These are phyloP conservation scores for Hapsidospora chrysogenum DNA, from an alignment of 495 filamentous ascomycete genomes.

Conservation along the genomic window DNA sequence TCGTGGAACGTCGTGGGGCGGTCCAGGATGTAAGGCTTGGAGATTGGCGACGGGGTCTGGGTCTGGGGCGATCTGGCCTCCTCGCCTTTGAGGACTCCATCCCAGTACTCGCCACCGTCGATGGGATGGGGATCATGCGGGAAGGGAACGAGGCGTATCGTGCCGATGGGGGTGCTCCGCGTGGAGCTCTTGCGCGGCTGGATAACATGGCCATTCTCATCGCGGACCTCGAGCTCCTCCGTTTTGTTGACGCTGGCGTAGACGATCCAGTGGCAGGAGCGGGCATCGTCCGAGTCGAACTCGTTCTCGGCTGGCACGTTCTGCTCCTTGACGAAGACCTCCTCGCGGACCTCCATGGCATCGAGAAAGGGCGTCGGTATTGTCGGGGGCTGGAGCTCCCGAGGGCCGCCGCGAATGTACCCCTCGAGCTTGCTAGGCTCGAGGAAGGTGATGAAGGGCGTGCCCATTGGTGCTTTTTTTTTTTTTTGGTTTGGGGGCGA, in stretches of 20 bases:
- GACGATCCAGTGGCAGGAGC: conserved; percentile 68
- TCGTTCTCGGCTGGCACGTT: conserved; percentile 48
- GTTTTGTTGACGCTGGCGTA: conserved; percentile 39
- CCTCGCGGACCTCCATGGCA: conserved; percentile 59
- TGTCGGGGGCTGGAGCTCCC: conserved; percentile 23
- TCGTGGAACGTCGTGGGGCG: conserved; percentile 30
- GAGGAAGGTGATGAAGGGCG: conserved; percentile 31
- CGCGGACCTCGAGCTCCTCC: conserved; percentile 14
- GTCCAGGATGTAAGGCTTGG: conserved; percentile 17
- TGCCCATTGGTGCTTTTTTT: too few relatives aligned
- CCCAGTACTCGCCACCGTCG: conserved; percentile 22
- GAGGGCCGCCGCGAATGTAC: conserved; percentile 24
- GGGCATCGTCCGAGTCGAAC: conserved; percentile 60
- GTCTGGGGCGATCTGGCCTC: conserved; percentile 7
- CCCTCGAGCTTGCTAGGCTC: conserved; percentile 24
- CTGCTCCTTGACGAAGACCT: conserved; percentile 70
- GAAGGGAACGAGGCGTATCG: conserved; percentile 63
- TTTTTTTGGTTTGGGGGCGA: too few relatives aligned
- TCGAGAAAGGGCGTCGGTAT: conserved; percentile 50
- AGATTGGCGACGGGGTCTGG: not conserved
- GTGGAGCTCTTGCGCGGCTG: conserved; percentile 19
- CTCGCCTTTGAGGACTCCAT: conserved; percentile 10
- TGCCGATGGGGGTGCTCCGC: conserved; percentile 40
- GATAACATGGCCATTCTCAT: conserved; percentile 11
- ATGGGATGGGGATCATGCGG: conserved; percentile 45